Base-by-base conservation (phyloP, 768 basidiomycete species). In the Trametes meyenii region DNA sequence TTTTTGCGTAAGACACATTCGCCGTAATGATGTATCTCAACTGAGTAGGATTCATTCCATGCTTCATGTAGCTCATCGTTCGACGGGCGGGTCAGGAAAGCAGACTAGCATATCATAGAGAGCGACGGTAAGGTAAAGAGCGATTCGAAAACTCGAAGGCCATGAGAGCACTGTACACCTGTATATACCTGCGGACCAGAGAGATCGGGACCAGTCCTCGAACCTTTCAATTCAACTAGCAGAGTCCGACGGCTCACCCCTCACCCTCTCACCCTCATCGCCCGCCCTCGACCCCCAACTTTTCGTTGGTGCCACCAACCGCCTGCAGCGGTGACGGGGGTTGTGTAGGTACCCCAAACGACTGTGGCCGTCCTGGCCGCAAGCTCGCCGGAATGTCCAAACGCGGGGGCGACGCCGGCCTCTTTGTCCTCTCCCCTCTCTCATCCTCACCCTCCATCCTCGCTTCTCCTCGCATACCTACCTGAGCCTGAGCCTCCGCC, bases 341-440 rank as follows among this genome's bases (percentile, higher is more conserved):
- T 48, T 54, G 56, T 10, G 38, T 19, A n/a, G 51, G 52, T 8
- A 10, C 21, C 45, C 45, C 33, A 36, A 36, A 36, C 50, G 59
- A 56, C 16, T 11, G 36, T 49, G 44, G 46, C 24, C 60, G 46
- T 21, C 60, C 54, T 1, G 50, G 57, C 39, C 62, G 51, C 58
- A 60, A 11, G 24, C 46, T 55, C 11, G 39, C 24, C 11, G 58
- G 59, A 33, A 61, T 64, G 14, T 58, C 63, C 5, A 51, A 23
- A 35, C 63, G 60, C 29, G 59, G 46, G 26, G 54, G 43, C 38
- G 39, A 44, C 60, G 36, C 40, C 14, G 23, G 43, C 56, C 39
- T 42, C 48, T 17, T 33, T 38, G 14, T 2, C 39, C 8, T 44
- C 56, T 17, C 36, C 26, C 16, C 26, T 23, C 46, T 48, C 46